Evolutionary conservation across 768 basidiomycete genomes (phyloP).

Genomic region (Sarcodon sp.): DNA sequence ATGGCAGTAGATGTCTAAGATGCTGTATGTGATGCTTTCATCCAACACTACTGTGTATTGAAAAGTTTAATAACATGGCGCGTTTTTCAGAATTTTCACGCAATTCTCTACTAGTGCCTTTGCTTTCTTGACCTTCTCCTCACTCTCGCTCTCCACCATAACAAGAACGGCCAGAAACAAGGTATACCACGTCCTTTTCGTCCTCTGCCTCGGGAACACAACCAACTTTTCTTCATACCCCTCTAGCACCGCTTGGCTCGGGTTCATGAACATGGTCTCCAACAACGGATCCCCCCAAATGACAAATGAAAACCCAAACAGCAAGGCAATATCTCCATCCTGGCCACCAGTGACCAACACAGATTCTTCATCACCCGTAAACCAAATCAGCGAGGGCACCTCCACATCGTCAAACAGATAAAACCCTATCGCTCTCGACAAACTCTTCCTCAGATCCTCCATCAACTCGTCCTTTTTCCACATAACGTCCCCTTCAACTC

Average conservation of each 20-base stretch:
- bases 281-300: conserved; percentile 71
- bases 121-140: conserved; percentile 14
- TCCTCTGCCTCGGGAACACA: conserved; percentile 52
- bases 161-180: conserved; percentile 46
- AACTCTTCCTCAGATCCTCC: conserved; percentile 29
- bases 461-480: conserved; percentile 18
- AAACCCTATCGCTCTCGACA: conserved; percentile 60
- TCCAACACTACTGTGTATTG: background rate
- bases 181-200: conserved; percentile 69
- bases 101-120: conserved; percentile 21
- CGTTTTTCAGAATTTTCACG: conserved; percentile 31
- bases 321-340: conserved; percentile 24
- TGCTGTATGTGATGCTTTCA: too few relatives aligned
- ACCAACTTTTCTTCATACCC: conserved; percentile 48
- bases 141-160: conserved; percentile 33
- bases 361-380: conserved; percentile 30
- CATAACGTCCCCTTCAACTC: conserved; percentile 17
- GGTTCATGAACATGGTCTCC: conserved; percentile 49
- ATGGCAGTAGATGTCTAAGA: background rate
- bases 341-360: conserved; percentile 10
- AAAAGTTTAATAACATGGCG: conserved; percentile 28
- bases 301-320: conserved; percentile 32
- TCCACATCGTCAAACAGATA: conserved; percentile 73
- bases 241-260: conserved; percentile 38
- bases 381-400: conserved; percentile 53